Evolutionary conservation across 805 yeast genomes (phyloP).

Genomic region (Saturnispora dispora): DNA sequence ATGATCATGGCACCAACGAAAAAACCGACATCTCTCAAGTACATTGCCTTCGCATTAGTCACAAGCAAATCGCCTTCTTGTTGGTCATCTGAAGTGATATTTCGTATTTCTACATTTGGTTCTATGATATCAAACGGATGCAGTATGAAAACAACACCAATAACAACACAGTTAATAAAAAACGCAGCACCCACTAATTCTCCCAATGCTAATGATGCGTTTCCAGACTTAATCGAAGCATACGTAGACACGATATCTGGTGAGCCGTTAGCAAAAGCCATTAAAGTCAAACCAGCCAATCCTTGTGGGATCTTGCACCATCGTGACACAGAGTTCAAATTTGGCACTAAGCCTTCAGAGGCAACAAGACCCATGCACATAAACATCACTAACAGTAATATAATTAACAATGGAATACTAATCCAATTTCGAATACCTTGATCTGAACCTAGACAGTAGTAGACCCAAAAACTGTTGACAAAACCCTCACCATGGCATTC

Average conservation of each 20-base stretch:
- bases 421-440: slow-evolving; percentile 12
- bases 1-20: slow-evolving; percentile 45
- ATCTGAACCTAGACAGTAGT: slow-evolving; percentile 23
- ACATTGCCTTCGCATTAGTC: slow-evolving; percentile 33
- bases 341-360: slow-evolving; percentile 77
- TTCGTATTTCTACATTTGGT: background rate
- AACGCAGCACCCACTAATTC: slow-evolving; percentile 88
- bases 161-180: slow-evolving; percentile 68
- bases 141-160: slow-evolving; percentile 68
- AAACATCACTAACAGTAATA: slow-evolving; percentile 37
- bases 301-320: slow-evolving; percentile 64
- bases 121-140: slow-evolving; percentile 49
- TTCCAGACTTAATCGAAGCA: slow-evolving; percentile 62
- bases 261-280: slow-evolving; percentile 89
- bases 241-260: slow-evolving; percentile 86
- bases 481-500: slow-evolving; percentile 24
- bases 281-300: slow-evolving; percentile 76
- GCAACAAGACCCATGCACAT: slow-evolving; percentile 71
- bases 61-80: slow-evolving; percentile 8
- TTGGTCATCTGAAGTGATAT: slow-evolving; percentile 6
- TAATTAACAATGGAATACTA: slow-evolving; percentile 16
- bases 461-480: slow-evolving; percentile 22
- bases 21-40: slow-evolving; percentile 55
- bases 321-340: slow-evolving; percentile 59
- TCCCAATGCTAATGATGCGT: slow-evolving; percentile 73